Evolutionary conservation across 179 eudicot species (phyloP).

Genomic region (Sideroxylon spinosum): DNA sequence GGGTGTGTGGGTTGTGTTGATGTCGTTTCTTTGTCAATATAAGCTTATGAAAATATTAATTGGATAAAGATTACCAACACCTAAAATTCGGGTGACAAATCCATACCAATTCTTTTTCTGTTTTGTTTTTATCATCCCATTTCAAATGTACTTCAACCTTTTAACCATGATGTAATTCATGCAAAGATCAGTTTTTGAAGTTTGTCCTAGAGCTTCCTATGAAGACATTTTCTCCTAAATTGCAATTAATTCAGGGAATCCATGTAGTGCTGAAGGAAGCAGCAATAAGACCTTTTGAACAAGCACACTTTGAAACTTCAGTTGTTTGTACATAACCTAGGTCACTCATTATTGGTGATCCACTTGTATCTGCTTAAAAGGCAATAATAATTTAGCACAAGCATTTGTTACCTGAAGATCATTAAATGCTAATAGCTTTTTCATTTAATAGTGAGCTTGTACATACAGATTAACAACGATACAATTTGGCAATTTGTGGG

Average conservation of each 20-base stretch:
- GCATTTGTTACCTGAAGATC: background rate
- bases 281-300: background rate
- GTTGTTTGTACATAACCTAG: background rate
- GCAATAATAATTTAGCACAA: background rate
- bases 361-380: no score
- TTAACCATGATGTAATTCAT: background rate
- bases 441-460: background rate
- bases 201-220: background rate
- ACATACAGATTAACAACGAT: background rate
- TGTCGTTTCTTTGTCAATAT: no score
- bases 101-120: background rate
- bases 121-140: no score
- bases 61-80: background rate
- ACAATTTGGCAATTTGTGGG: constrained; percentile 11
- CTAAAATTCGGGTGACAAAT: background rate
- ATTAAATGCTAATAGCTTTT: background rate
- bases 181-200: background rate
- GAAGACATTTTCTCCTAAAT: background rate
- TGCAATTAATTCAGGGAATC: background rate
- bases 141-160: background rate
- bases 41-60: background rate
- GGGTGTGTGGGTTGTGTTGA: no score
- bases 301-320: background rate
- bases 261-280: no score
- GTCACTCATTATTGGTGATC: background rate